These are phyloP conservation scores for Geosmithia putterillii DNA, from an alignment of 2,329 filamentous ascomycete genomes.

Conservation along the genomic window DNA sequence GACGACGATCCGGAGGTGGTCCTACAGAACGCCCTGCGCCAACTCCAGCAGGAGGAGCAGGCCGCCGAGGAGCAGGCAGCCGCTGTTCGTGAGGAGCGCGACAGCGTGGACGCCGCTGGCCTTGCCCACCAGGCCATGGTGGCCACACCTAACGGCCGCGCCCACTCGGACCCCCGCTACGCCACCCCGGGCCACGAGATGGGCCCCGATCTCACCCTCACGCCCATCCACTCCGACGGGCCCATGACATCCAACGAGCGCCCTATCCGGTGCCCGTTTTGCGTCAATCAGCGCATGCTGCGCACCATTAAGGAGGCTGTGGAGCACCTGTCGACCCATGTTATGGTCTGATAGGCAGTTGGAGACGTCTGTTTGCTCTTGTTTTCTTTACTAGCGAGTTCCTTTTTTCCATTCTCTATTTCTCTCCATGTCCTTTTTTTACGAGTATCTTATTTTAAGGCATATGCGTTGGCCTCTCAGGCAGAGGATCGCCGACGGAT, in stretches of 20 bases:
- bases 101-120: conserved; percentile 26
- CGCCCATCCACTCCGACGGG: conserved; percentile 38
- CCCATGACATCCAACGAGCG: conserved; percentile 32
- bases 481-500: too few species aligned
- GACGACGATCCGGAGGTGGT: conserved; percentile 46
- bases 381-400: background rate
- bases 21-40: conserved; percentile 45
- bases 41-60: conserved; percentile 46
- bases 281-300: conserved; percentile 49
- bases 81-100: conserved; percentile 38
- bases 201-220: conserved; percentile 33
- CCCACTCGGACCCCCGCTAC: conserved; percentile 18
- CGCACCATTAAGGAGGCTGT: conserved; percentile 49
- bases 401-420: background rate
- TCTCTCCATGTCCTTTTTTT: background rate
- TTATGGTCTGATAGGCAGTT: conserved; percentile 34
- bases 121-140: conserved; percentile 15
- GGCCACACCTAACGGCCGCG: conserved; percentile 16
- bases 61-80: conserved; percentile 46
- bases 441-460: background rate
- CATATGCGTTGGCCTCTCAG: background rate
- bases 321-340: conserved; percentile 50
- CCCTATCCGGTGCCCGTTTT: conserved; percentile 46
- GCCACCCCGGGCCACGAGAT: conserved; percentile 21
- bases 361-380: background rate